These are phyloP conservation scores for Malassezia brasiliensis DNA, from an alignment of 1,284 basidiomycete species.

Conservation along the genomic window DNA sequence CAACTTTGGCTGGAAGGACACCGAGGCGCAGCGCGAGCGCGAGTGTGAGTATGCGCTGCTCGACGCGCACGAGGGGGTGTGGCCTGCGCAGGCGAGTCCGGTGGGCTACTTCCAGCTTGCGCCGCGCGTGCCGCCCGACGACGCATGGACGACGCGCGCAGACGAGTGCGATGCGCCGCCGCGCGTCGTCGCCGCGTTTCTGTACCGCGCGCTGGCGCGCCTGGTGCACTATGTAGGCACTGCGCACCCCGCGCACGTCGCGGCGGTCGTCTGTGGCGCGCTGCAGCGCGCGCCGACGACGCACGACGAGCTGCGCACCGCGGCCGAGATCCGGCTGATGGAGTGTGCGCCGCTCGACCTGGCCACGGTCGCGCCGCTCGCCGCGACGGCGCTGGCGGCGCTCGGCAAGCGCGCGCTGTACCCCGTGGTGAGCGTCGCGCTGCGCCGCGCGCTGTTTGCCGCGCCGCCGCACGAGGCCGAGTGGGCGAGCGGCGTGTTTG, in stretches of 20 bases:
- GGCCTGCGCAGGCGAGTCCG: neutral
- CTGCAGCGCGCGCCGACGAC: neutral
- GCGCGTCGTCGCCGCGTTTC: neutral
- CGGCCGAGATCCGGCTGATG: neutral
- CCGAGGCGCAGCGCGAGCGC: neutral
- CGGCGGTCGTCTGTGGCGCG: neutral
- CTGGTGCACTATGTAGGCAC: constrained; percentile 1
- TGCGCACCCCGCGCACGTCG: neutral
- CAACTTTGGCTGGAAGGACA: neutral
- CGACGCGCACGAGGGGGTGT: neutral
- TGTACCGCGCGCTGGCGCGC: neutral
- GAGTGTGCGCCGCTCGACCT: constrained; percentile 1
- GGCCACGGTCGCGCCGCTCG: neutral
- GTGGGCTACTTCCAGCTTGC: neutral
- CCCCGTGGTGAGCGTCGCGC: neutral
- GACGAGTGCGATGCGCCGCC: neutral
- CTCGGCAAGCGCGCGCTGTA: neutral
- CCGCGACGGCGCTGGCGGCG: neutral
- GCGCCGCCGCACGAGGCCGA: neutral
- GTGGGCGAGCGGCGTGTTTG: constrained; percentile 2
- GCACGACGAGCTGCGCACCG: neutral
- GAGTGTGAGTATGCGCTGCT: neutral
- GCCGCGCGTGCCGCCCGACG: neutral
- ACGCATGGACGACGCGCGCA: neutral
- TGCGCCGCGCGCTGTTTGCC: neutral